phyloP scores from a whole-genome alignment of 495 filamentous ascomycete species.

The Peziza echinospora region DNA sequence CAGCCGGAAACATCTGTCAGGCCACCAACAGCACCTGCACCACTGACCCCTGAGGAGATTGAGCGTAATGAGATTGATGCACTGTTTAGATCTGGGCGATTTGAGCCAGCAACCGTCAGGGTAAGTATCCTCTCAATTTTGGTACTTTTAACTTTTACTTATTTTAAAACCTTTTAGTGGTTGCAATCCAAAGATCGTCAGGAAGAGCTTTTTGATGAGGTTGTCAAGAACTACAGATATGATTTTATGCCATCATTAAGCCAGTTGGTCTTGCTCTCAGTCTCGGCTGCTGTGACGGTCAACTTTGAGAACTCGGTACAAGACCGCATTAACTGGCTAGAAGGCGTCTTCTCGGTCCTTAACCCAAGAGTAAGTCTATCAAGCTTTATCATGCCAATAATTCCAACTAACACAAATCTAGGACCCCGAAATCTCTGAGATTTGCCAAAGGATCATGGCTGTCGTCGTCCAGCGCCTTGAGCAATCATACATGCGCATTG shows the following conservation, averaged over 20 bases:
- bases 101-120: conserved; percentile 47
- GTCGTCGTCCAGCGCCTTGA: conserved; percentile 51
- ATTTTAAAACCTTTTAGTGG: conserved; percentile 35
- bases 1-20: conserved; percentile 15
- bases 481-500: conserved; percentile 44
- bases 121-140: conserved; percentile 29
- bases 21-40: conserved; percentile 22
- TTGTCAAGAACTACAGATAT: conserved; percentile 55
- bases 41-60: conserved; percentile 38
- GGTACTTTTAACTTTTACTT: neutral
- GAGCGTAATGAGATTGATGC: conserved; percentile 42
- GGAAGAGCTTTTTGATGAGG: conserved; percentile 54
- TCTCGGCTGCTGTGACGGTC: conserved; percentile 57
- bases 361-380: conserved; percentile 26
- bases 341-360: conserved; percentile 37
- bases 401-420: too few relatives aligned
- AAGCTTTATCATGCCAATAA: too few relatives aligned
- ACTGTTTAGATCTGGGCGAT: conserved; percentile 40
- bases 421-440: conserved; percentile 55
- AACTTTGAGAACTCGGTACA: conserved; percentile 41
- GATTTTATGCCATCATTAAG: conserved; percentile 47
- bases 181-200: conserved; percentile 54
- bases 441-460: conserved; percentile 50
- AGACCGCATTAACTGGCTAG: conserved; percentile 59
- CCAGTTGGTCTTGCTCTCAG: conserved; percentile 59